These are phyloP conservation scores for Sporothrix schenckii DNA, from an alignment of 2,329 filamentous ascomycete species.

Conservation along the genomic window DNA sequence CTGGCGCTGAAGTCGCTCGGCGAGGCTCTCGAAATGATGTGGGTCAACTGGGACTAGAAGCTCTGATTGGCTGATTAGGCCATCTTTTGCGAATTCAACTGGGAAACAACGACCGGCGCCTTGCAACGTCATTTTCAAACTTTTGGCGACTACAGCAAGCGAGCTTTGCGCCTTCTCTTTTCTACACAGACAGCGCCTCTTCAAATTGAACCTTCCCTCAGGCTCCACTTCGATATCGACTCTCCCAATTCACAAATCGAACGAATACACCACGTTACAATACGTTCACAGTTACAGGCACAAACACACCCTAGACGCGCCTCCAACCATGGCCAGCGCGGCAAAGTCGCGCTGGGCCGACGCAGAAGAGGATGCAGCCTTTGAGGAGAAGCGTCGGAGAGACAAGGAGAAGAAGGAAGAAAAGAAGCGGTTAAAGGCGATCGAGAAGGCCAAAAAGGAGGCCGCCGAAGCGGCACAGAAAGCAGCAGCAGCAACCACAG, in stretches of 20 bases:
- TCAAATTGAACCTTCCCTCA: not conserved
- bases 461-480: constrained; percentile 39
- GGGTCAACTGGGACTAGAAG: not conserved
- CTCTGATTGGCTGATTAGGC: constrained; percentile 1
- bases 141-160: not conserved
- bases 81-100: not conserved
- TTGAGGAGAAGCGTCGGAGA: constrained; percentile 70
- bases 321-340: constrained; percentile 58
- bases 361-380: constrained; percentile 76
- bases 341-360: constrained; percentile 84
- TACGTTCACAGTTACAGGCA: not conserved
- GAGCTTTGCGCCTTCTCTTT: not conserved
- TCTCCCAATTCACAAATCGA: not conserved
- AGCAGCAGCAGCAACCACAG: not conserved
- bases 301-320: no score
- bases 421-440: constrained; percentile 79
- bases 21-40: constrained; percentile 17
- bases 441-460: constrained; percentile 44
- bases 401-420: constrained; percentile 93
- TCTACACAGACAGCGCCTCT: not conserved
- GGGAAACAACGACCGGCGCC: constrained; percentile 17
- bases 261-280: not conserved
- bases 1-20: not conserved
- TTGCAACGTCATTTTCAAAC: constrained; percentile 22
- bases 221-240: not conserved